A percentile compares a stretch with the other conserved stretches of the same genome.
Evolutionary conservation across 2,329 filamentous ascomycete genomes (phyloP).

Genomic region (Trichoderma endophyticum): DNA sequence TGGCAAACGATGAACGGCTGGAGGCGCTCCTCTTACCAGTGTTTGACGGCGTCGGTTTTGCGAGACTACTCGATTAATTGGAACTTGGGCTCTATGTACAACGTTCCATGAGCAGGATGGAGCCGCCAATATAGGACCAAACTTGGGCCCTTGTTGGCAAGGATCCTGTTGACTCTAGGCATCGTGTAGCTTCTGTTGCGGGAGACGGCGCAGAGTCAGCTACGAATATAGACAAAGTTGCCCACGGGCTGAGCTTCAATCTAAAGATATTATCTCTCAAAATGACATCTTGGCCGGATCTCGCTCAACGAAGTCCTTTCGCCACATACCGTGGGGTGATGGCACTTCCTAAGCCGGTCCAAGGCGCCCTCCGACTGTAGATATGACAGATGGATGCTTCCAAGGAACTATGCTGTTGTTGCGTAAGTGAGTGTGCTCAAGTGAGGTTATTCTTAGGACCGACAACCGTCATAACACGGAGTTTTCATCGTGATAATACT

Average conservation of each 20-base stretch:
- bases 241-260: neutral
- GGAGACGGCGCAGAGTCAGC: neutral
- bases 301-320: neutral
- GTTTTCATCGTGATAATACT: neutral
- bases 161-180: neutral
- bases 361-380: neutral
- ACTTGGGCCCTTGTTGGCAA: neutral
- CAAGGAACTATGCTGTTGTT: neutral
- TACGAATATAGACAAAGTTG: neutral
- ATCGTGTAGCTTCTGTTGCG: neutral
- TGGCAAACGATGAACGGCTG: slow-evolving; percentile 29
- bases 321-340: neutral
- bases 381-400: neutral
- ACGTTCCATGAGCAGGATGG: neutral
- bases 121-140: neutral
- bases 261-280: neutral
- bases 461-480: neutral
- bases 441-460: neutral
- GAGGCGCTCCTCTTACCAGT: slow-evolving; percentile 37
- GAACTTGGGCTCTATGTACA: neutral
- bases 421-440: neutral
- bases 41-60: slow-evolving; percentile 36
- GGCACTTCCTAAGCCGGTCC: neutral
- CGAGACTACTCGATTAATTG: slow-evolving; percentile 31
- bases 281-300: neutral